These are phyloP conservation scores for Furcasterigmium sp. DNA, from an alignment of 2,329 filamentous ascomycete genomes.

Conservation along the genomic window DNA sequence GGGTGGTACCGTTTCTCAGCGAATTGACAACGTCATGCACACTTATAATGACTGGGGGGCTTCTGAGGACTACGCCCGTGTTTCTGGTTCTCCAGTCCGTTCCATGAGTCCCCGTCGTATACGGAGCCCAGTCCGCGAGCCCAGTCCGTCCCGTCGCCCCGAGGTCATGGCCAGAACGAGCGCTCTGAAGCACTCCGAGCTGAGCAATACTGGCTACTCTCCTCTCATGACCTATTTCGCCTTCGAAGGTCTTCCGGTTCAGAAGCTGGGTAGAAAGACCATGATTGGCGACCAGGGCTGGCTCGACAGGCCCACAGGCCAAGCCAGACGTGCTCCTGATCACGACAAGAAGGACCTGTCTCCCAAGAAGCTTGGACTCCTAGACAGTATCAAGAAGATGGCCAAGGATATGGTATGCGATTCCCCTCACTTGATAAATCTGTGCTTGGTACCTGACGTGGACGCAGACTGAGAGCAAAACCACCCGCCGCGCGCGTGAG, in stretches of 20 bases:
- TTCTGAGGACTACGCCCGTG: background rate
- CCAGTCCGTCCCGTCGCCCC: background rate
- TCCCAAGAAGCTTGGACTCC: constrained; percentile 37
- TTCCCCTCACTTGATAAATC: background rate
- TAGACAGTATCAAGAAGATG: constrained; percentile 45
- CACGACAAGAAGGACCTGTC: constrained; percentile 12
- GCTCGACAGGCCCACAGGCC: constrained; percentile 40
- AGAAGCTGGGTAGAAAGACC: constrained; percentile 40
- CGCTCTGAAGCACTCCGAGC: constrained; percentile 8
- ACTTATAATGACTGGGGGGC: constrained; percentile 9
- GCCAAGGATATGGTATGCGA: constrained; percentile 47
- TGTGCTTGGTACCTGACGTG: background rate
- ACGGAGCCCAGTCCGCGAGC: background rate
- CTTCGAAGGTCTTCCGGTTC: constrained; percentile 27
- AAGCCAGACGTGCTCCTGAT: constrained; percentile 14
- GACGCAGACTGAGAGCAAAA: constrained; percentile 29
- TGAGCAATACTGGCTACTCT: constrained; percentile 27
- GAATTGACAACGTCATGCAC: constrained; percentile 8
- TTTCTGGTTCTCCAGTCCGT: background rate
- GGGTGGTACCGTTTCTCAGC: constrained; percentile 4
- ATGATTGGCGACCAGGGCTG: constrained; percentile 52
- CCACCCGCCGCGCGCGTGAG: constrained; percentile 23
- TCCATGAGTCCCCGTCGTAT: background rate
- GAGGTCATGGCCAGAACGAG: constrained; percentile 3
- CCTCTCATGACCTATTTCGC: constrained; percentile 38